A percentile compares a stretch with the other conserved stretches of the same genome.
Evolutionary conservation across 768 basidiomycete genomes (phyloP).

Genomic region (Mrakia gelida): DNA sequence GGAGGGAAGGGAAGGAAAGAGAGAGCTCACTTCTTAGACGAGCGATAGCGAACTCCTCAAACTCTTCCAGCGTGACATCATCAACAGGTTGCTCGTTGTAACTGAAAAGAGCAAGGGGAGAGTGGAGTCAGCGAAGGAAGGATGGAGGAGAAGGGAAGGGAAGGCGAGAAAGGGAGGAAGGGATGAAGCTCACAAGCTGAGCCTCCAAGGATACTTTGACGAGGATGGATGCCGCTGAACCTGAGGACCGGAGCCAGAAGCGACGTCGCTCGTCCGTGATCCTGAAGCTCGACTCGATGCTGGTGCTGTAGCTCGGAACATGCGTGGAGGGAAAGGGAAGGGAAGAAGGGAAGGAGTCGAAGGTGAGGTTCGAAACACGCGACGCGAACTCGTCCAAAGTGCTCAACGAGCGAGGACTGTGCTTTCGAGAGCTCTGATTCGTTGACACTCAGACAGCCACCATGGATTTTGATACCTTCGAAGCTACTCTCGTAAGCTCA

Average conservation of each 20-base stretch:
- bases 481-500: conserved; percentile 5
- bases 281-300: neutral
- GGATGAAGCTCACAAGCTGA: conserved; percentile 62
- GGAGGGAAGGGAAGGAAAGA: neutral
- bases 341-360: neutral
- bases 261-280: neutral
- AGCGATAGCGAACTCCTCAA: conserved; percentile 84
- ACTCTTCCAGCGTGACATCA: conserved; percentile 91
- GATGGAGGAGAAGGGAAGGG: neutral
- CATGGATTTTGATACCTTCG: conserved; percentile 19
- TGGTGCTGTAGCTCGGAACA: neutral
- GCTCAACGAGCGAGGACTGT: neutral
- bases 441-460: neutral
- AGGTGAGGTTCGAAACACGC: neutral
- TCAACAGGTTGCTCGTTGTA: conserved; percentile 79
- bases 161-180: neutral
- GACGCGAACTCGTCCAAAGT: neutral
- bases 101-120: conserved; percentile 49
- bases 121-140: conserved; percentile 22
- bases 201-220: conserved; percentile 39
- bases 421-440: neutral
- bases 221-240: neutral
- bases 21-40: conserved; percentile 56
- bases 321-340: neutral
- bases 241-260: neutral